phyloP scores from a whole-genome alignment of 306 rosid genomes.

The Malus domestica region ASM211411v1 NC_041791.1:35295501-35296000 shows the following conservation, averaged over 20 bases:
- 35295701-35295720: neutral
- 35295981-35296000: too few species aligned
- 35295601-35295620: conserved; percentile 91
- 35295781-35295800: conserved; percentile 77
- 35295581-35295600: conserved; percentile 98
- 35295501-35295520: conserved; percentile 23
- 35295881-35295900: conserved; percentile 88
- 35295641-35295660: conserved; percentile 45
- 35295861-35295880: conserved; percentile 80
- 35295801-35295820: conserved; percentile 75
- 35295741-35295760: conserved; percentile 14
- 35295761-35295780: conserved; percentile 43
- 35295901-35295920: conserved; percentile 87
- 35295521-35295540: conserved; percentile 81
- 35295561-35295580: conserved; percentile 94
- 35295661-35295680: neutral
- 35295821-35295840: conserved; percentile 81
- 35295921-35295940: neutral
- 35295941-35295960: too few species aligned
- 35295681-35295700: neutral
- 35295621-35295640: conserved; percentile 86
- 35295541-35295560: conserved; percentile 95
- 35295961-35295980: too few species aligned
- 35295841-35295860: conserved; percentile 98
- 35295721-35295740: conserved; percentile 9